Evolutionary conservation across 495 filamentous ascomycete genomes (phyloP), one percentile per base, ranked within the genome.

Genomic region (Astrocystis sublimbata): DNA sequence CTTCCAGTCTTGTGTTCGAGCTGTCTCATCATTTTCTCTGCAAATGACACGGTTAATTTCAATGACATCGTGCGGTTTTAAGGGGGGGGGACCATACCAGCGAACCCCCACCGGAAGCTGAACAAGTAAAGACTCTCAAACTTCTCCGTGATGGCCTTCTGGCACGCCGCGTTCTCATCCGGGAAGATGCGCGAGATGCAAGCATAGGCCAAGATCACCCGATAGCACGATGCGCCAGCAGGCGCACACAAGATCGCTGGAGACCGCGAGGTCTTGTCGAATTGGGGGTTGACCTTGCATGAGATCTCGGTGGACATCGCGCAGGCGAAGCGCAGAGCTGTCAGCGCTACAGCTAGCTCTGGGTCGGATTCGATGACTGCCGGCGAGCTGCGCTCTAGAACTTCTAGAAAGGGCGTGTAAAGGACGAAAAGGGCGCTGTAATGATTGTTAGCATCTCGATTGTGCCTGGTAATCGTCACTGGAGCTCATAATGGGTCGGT

Each of bases 281-380:
- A 72, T 46, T 63, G 59, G 4, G 65, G 60, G 59, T 70, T 72
- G 8, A 72, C 46, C 63, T 72, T 72, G 43, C 70, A 72, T 45
- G 63, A 68, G 26, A 72, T 72, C 53, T 72, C 70, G 13, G 65
- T 68, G 12, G 70, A 72, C 70, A 72, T 70, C 52, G 70, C 66
- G 59, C 70, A 72, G n/a, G 70, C 70, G 59, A 72, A 72, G 19
- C 65, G 67, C 7, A 72, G 58, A 15, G 70, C 70, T 21, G 67
- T 65, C 3, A 70, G 35, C 19, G 70, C 70, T 2, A 68, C 65
- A 1, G 50, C 28, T 13, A 72, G 26, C n/a, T 72, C 70, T 8
- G 50, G 41, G n/a, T 65, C 62, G 1, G 58, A 50, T 53, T 70
- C 19, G 45, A 61, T 35, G 45, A 33, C 10, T 31, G 26, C 35